Base-by-base conservation (phyloP, 2,329 filamentous ascomycete species). In the Alternaria sp. region DNA sequence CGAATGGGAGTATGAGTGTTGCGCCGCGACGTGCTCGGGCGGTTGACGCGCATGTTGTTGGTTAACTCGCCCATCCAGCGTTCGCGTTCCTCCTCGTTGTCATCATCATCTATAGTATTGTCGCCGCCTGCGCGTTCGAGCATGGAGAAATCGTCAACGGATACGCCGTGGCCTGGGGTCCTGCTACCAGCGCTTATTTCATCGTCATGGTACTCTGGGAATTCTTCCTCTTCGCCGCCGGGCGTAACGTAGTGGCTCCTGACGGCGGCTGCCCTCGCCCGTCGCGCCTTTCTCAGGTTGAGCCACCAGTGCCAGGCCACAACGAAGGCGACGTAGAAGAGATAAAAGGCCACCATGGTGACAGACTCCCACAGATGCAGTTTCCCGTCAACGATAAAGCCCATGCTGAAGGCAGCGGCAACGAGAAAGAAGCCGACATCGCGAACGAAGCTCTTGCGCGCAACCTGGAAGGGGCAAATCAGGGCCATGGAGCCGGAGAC, bases 401-500 rank as follows among this genome's bases (percentile, higher is more conserved):
- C 81, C 85, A 97, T 91, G 73, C 91, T 93, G 78, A 98, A 97
- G 60, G 85, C 84, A 14, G 95, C 90, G 1, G 95, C 91, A 11
- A 92, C 83, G 56, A 96, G 90, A 76, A 99, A 99, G 80, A 97
- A 99, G 57, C 88, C 85, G 10, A 98, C 90, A 72, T 99, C 95
- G 65, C 95, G 86, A 23, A 97, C 85, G 74, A 98, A 99, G 34
- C 92, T 95, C 77, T 90, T 91, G 70, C 88, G 89, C 52, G 92
- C 91, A 51, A 99, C 95, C 66, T 89, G 90, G 77, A 99, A 99
- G 53, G 97, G 95, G 63, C 92, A 86, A n/a, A 97, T 93, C 54
- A 99, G 80, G 13, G 94, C 95, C 95, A 99, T 99, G 55, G 93
- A 96, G 14, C 95, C 95, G 5, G 94, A 93, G 33, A 99, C 95